Base-by-base conservation (phyloP, 2,329 filamentous ascomycete species). In the Metarhizium robertsii region DNA sequence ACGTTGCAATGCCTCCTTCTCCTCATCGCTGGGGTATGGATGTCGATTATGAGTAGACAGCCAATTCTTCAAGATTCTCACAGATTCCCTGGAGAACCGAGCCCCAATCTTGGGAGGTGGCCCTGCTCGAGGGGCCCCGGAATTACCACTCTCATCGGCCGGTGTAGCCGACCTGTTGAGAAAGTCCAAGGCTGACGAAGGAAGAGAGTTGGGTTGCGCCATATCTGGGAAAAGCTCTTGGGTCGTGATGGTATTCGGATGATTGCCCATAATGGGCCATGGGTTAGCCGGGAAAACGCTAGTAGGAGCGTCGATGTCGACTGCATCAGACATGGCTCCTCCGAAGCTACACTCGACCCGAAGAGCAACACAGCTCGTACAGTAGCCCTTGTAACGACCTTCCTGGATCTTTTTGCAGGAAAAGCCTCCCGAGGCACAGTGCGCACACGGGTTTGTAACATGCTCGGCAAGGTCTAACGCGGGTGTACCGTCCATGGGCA, bases 11-110 rank as follows among this genome's bases (percentile, higher is more conserved):
- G 83, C 80, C 61, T 91, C 87, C 65, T 92, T 95, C 66, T 96
- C 89, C 57, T 90, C 85, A 47, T 95, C 90, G 38, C 84, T 92
- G 5, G 92, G 91, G 66, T 96, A 96, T 0, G 91, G 92, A 63
- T 95, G 88, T 53, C 87, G 80, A 64, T 81, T 82, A 66, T 96
- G 90, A 6, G 84, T 85, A 0, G 86, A 81, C 36, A 95, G 79
- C 92, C 92, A 96, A 62, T 86, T 85, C 71, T 92, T 92, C 52
- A 96, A 73, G 45, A 90, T 81, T 62, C 87, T 87, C 59, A 94
- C 81, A 0, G 90, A 89, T 61, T 91, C 85, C 59, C 88, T 78
- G 4, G 90, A 90, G 70, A 96, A 92, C 14, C 90, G 82, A 52
- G 86, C 83, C 53, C 84, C 87, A 58, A 83, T 83, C 67, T 90